Conservation (phyloP, 2,329 filamentous ascomycete genomes). For the Epichloe aotearoae region DNA sequence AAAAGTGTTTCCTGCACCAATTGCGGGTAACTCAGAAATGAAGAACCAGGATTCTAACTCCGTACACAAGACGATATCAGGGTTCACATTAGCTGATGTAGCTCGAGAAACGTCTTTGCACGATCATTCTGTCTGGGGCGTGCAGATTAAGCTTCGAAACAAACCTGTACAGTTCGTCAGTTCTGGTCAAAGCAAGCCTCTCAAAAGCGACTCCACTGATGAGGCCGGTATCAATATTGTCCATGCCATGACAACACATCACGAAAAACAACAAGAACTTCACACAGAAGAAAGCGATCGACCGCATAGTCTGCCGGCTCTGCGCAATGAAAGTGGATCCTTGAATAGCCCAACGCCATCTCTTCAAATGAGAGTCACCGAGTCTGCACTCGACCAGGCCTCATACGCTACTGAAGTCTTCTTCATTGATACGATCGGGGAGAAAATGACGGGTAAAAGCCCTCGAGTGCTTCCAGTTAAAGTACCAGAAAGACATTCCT, state of each 20-base stretch:
- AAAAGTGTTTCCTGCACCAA: not conserved
- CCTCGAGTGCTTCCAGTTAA: not conserved
- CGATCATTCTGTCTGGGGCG: constrained; percentile 26
- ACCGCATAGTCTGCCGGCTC: not conserved
- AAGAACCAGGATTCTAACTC: not conserved
- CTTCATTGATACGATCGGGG: constrained; percentile 25
- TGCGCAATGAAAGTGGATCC: not conserved
- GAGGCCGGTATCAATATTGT: not conserved
- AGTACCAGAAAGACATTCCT: constrained; percentile 10
- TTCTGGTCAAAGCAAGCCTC: constrained; percentile 36
- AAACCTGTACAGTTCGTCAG: constrained; percentile 40
- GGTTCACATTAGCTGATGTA: constrained; percentile 29
- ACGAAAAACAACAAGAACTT: not conserved
- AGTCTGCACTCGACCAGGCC: not conserved
- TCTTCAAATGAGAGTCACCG: not conserved
- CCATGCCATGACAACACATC: constrained; percentile 2
- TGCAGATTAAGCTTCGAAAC: constrained; percentile 29
- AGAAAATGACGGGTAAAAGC: constrained; percentile 7
- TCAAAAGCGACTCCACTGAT: constrained; percentile 17
- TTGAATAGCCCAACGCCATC: not conserved
- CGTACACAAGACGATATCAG: not conserved
- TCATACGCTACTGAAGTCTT: constrained; percentile 12
- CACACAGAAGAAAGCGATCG: not conserved
- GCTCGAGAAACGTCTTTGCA: constrained; percentile 35
- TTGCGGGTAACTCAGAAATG: not conserved